phyloP scores from a whole-genome alignment of 306 rosid species.

The Castanea mollissima region DNA sequence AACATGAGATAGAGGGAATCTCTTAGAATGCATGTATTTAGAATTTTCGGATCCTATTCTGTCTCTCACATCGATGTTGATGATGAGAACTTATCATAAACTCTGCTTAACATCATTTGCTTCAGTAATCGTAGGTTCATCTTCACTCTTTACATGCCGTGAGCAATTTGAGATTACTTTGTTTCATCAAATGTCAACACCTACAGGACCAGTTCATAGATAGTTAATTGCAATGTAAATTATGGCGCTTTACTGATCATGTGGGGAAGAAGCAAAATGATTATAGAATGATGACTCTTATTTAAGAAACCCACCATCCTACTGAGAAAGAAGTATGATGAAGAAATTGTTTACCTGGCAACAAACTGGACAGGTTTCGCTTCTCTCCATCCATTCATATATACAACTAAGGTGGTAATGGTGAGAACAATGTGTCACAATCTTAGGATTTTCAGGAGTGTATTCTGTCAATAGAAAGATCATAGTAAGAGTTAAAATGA shows the following conservation, averaged over 20 bases:
- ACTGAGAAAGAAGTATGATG: background rate
- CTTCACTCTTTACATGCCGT: background rate
- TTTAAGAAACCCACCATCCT: background rate
- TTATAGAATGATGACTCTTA: background rate
- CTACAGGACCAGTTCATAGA: conserved; percentile 1
- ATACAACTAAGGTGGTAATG: conserved; percentile 47
- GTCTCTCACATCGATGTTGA: background rate
- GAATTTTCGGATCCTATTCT: background rate
- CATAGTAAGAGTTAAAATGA: background rate
- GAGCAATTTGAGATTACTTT: background rate
- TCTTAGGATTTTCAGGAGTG: conserved; percentile 38
- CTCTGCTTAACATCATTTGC: background rate
- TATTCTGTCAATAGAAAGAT: conserved; percentile 31
- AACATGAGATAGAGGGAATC: too few species aligned
- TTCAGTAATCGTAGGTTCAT: background rate
- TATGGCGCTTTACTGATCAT: background rate
- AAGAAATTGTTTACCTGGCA: conserved; percentile 25
- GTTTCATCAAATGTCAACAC: conserved; percentile 20
- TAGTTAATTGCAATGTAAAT: background rate
- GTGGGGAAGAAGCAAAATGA: background rate
- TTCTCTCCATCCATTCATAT: conserved; percentile 43
- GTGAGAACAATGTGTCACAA: conserved; percentile 28
- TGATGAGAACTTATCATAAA: background rate
- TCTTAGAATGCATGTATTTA: too few species aligned
- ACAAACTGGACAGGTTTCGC: conserved; percentile 39